Evolutionary conservation across 2,329 filamentous ascomycete species (phyloP), one percentile per base, ranked within the genome.

Genomic region (Colletotrichum navitas): DNA sequence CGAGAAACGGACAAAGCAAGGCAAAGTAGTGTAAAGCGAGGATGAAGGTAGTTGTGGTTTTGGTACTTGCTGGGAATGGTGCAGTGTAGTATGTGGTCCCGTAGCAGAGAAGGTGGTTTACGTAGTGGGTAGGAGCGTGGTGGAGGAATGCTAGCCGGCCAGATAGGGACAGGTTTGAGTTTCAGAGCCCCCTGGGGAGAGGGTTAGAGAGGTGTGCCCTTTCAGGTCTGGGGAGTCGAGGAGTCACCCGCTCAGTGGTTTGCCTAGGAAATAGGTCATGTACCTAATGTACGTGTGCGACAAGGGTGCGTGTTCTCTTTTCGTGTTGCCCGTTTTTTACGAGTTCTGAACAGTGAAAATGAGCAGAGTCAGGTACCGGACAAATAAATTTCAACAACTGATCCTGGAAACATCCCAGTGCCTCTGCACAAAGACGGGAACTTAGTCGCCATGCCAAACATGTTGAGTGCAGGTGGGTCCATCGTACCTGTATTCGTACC

Each of bases 151-250:
- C 52, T 39, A 60, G 51, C 65, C 59, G 51, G 65, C 68, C 68
- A 68, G 68, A 64, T 71, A 71, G 65, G 68, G 68, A 71, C 65
- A 68, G 65, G 59, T 71, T 68, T 64, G 59, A 55, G 68, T 68
- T 71, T 71, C 68, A 68, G 68, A 71, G 68, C 59, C 66, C 68
- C 64, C 68, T 71, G 68, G 60, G 60, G 24, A 59, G 47, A 52
- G 34, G 36, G 60, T 39, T 63, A 49, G 36, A 62, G 36, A 67
- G 68, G 51, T 43, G 51, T 51, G 65, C 32, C 58, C 32, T 45
- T 65, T 68, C 43, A 56, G 41, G 61, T 63, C 32, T 29, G 59
- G 64, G 45, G 47, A 58, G 58, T 63, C 56, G 59, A 64, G 45
- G 47, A 58, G 58, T 63, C 56, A 68, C 58, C 24, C 32, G 47